Evolutionary conservation across 805 yeast species (phyloP), one percentile per base, ranked within the genome.

Genomic region (Allodekkera sacchari): DNA sequence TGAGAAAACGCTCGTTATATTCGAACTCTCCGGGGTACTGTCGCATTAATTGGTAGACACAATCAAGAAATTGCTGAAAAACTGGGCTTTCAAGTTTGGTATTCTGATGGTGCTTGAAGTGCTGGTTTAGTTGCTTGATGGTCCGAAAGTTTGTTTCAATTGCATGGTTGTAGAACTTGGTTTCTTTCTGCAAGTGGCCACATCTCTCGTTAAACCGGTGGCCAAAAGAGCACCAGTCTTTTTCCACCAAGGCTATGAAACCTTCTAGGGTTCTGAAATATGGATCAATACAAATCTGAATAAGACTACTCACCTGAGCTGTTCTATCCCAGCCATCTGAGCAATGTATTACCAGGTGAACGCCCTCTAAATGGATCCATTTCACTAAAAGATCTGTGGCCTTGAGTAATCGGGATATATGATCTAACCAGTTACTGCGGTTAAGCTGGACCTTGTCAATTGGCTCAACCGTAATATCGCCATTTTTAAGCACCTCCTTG

Each of bases 291-390:
- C 95, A 83, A 5, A 92, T 57, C 55, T 89, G 89, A 16, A 88
- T 73, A 38, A 92, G 59, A 3, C 95, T 79, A 5, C 87, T 69
- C 1, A 88, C 72, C 51, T 92, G 97, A 0, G 96, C 75, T 0
- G 98, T 92, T 36, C 98, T 64, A 52, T 92, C 98, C 98, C 98
- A 92, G 1, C 98, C 98, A 60, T 92, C 98, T 1, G 96, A 85
- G 53, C 98, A 92, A 59, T 92, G 98, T 6, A 92, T 70, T 7
- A 92, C 52, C 4, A 89, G 68, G 52, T 89, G 94, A 13, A 92
- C 81, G 39, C 77, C 74, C 53, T 85, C 84, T 44, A 79, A 72
- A 33, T 83, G 83, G 15, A 92, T 68, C n/a, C 89, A 81, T 48
- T 84, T 80, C 17, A 81, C 74, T 28, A 92, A 71, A 22, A 82